phyloP scores from a whole-genome alignment of 768 basidiomycete species.

The Xanthoconium stramineum region DNA sequence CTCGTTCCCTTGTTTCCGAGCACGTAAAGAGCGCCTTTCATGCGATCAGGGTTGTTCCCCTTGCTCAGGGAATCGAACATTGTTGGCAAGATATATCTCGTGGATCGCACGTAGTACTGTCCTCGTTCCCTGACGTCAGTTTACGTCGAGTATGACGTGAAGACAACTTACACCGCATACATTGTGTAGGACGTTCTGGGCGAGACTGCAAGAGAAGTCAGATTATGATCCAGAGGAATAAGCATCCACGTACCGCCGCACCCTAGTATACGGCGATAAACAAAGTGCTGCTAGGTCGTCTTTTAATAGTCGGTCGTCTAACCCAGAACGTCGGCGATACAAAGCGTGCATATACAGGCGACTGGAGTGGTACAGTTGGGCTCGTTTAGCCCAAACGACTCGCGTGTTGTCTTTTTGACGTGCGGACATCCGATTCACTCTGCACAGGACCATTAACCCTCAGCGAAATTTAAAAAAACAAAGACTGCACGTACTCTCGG shows the following conservation, averaged over 20 bases:
- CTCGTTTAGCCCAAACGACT: constrained; percentile 70
- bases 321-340: constrained; percentile 66
- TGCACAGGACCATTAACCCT: constrained; percentile 22
- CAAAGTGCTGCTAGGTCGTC: constrained; percentile 69
- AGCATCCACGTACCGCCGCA: constrained; percentile 54
- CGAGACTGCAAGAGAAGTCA: constrained; percentile 45
- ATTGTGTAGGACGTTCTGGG: constrained; percentile 62
- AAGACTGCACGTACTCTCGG: constrained; percentile 21
- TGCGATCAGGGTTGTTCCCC: constrained; percentile 85
- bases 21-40: constrained; percentile 91
- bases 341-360: constrained; percentile 75
- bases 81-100: constrained; percentile 57
- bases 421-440: constrained; percentile 63
- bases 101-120: constrained; percentile 71
- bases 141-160: not conserved
- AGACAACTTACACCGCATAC: constrained; percentile 54
- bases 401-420: constrained; percentile 77
- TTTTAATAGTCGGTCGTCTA: constrained; percentile 67
- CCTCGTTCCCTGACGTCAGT: constrained; percentile 8
- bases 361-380: constrained; percentile 73
- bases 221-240: not conserved
- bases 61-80: constrained; percentile 61
- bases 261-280: constrained; percentile 74
- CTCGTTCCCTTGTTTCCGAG: constrained; percentile 70
- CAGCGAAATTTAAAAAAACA: not conserved